Percentiles rank a stretch among this genome's conserved stretches.
Conservation (phyloP, 108 stramenopile species). For the Skeletonema marinoi region DNA sequence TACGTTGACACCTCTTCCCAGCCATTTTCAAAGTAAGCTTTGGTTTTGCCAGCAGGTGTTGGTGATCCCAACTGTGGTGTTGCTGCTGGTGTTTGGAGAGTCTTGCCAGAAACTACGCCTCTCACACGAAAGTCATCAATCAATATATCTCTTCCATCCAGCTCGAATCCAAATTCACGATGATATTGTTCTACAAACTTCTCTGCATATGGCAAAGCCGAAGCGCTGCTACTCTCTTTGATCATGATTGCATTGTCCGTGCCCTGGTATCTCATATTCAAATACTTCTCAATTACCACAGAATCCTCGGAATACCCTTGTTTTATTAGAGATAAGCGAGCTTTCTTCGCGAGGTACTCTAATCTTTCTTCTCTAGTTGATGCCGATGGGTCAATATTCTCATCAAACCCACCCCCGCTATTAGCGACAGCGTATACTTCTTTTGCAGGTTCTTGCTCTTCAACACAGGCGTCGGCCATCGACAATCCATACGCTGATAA, state of each 20-base stretch:
- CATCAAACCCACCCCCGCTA: conserved; percentile 30
- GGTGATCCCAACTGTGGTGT: conserved; percentile 51
- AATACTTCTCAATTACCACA: conserved; percentile 73
- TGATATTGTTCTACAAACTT: conserved; percentile 74
- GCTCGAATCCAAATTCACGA: conserved; percentile 94
- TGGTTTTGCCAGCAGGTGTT: conserved; percentile 52
- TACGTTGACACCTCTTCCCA: conserved; percentile 92
- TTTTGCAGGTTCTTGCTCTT: conserved; percentile 94
- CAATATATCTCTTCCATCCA: conserved; percentile 82
- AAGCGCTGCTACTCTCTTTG: conserved; percentile 10
- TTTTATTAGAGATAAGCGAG: conserved; percentile 57
- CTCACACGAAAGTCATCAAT: conserved; percentile 98
- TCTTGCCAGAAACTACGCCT: conserved; percentile 82
- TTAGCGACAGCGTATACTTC: conserved; percentile 51
- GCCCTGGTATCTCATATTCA: conserved; percentile 94
- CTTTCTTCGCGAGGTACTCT: conserved; percentile 59
- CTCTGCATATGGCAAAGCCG: conserved; percentile 57
- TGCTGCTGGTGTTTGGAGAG: conserved; percentile 45
- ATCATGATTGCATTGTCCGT: conserved; percentile 97
- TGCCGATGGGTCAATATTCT: conserved; percentile 43
- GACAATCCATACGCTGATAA: conserved; percentile 96
- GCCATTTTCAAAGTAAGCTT: conserved; percentile 93
- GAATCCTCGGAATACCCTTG: conserved; percentile 81
- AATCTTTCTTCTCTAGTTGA: conserved; percentile 63
- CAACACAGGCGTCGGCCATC: conserved; percentile 93